Evolutionary conservation across 805 yeast genomes (phyloP), one percentile per base, ranked within the genome.

Genomic region (Hermanozyma aechmeae): DNA sequence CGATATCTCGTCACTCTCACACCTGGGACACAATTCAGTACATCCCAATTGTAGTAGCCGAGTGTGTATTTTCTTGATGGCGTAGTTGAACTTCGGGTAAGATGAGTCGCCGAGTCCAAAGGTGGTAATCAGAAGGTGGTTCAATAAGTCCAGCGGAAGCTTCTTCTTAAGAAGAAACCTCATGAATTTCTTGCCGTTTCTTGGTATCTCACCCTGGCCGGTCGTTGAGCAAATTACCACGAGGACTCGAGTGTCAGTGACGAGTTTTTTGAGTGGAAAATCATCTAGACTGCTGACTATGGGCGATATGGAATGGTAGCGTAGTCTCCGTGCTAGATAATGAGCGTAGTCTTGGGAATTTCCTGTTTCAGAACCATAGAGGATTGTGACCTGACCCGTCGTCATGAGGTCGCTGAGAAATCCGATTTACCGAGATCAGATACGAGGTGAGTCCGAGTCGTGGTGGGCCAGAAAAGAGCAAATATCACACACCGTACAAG

Each of bases 61-160:
- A 14, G 75, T 68, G 50, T 89, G 95, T 12, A 92, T 53, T 46
- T 89, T 87, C 36, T 78, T 71, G 21, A 80, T 72, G n/a, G 95
- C 96, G 65, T 76, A 77, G 54, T 92, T 89, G 56, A 74, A 92
- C 39, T 79, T 72, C 4, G 93, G 83, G 50, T 92, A 92, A 1
- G 94, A 79, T 1, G 95, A 79, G 51, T 92, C 97, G 15, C 99
- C 99, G 2, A 92, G 56, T 0, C 98, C 99, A 46, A 92, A 80
- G 2, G 85, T 69, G 3, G 89, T 71, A 40, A 86, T 64, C 12
- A 59, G 52, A 8, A 83, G 42, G 46, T 78, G 82, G 37, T 66
- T 65, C 23, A 89, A 56, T 17, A 84, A 56, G 41, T 73, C 73
- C 0, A 40, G 16, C 0, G 59, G 92, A 6, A 89, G 67, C 39